Evolutionary conservation across 1,284 basidiomycete genomes (phyloP).

Genomic region (Earliella scabrosa): DNA sequence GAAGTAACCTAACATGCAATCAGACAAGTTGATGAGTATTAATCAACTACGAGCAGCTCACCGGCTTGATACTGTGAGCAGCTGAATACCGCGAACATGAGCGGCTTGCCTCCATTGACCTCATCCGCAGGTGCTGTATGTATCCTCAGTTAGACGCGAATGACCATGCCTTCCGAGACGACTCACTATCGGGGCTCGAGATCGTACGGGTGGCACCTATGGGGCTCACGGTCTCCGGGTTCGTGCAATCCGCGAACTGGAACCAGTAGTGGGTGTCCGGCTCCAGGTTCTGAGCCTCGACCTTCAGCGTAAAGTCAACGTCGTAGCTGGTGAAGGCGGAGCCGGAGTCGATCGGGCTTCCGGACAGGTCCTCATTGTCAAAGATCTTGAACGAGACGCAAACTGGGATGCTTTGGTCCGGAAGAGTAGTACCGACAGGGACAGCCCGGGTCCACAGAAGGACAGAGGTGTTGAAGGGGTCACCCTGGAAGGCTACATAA

Average conservation of each 20-base stretch:
- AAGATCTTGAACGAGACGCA: conserved; percentile 60
- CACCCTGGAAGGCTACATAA: too few species aligned
- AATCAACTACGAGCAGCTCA: too few species aligned
- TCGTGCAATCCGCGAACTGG: conserved; percentile 62
- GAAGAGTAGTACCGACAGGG: conserved; percentile 40
- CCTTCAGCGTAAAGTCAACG: conserved; percentile 69
- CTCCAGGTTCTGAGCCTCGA: conserved; percentile 56
- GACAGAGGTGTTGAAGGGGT: conserved; percentile 63
- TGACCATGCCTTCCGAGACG: too few species aligned
- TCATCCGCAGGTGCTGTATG: conserved; percentile 51
- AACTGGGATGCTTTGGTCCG: conserved; percentile 60
- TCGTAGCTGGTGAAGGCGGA: conserved; percentile 65
- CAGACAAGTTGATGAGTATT: too few species aligned
- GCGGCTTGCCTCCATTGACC: conserved; percentile 60
- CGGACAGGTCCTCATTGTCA: conserved; percentile 40
- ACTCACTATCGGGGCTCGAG: conserved; percentile 49
- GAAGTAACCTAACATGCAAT: conserved; percentile 55
- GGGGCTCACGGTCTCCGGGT: conserved; percentile 47
- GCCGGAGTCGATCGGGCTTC: conserved; percentile 48
- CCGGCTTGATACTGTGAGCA: conserved; percentile 61
- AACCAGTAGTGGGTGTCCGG: conserved; percentile 66
- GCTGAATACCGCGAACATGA: conserved; percentile 63
- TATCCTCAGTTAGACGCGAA: too few species aligned
- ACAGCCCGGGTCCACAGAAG: conserved; percentile 67
- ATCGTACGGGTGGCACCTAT: conserved; percentile 56